phyloP scores from a whole-genome alignment of 2,329 filamentous ascomycete genomes.

The Trichoderma simmonsii region DNA sequence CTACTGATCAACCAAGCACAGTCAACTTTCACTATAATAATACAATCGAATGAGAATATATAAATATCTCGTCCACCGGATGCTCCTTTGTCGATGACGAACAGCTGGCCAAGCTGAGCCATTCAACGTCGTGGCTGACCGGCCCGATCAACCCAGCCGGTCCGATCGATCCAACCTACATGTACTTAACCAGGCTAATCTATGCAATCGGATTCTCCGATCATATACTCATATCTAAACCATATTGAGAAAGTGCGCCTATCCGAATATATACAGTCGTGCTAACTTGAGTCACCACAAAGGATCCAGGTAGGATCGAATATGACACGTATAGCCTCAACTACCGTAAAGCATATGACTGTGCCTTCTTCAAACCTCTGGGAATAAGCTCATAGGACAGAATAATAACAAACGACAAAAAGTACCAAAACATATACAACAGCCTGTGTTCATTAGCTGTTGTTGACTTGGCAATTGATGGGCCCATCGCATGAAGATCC shows the following conservation, averaged over 20 bases:
- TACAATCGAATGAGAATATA: neutral
- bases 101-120: neutral
- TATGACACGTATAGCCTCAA: neutral
- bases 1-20: neutral
- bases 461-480: neutral
- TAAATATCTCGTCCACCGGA: neutral
- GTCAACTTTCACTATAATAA: neutral
- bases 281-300: neutral
- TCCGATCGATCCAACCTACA: neutral
- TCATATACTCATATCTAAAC: neutral
- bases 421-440: neutral
- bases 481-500: neutral
- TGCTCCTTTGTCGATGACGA: neutral
- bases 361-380: too few species aligned
- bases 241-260: neutral
- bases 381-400: neutral
- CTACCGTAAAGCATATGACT: neutral
- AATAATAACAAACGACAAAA: neutral
- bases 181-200: neutral
- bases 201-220: neutral
- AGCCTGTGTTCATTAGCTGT: neutral
- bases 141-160: neutral
- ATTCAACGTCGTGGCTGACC: neutral
- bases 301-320: neutral
- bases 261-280: neutral